Percentiles rank a stretch among this genome's conserved stretches.
These are phyloP conservation scores for Kalaharituber pfeilii DNA, from an alignment of 2,329 filamentous ascomycete species.

Conservation along the genomic window DNA sequence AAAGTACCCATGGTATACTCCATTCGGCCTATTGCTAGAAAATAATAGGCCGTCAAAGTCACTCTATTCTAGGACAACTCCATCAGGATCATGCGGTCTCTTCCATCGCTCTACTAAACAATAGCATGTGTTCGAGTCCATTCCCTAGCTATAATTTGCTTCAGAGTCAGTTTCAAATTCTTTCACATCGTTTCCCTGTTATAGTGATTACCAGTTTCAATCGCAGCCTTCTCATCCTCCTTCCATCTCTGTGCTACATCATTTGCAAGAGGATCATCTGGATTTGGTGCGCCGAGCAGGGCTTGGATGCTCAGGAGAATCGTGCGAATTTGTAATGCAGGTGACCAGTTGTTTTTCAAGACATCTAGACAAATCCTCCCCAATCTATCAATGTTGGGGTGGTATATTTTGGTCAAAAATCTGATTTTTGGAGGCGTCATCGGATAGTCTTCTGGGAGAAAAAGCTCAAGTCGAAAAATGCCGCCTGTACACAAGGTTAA, in stretches of 20 bases:
- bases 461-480: conserved; percentile 91
- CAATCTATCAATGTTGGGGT: conserved; percentile 95
- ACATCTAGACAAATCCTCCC: conserved; percentile 95
- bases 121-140: neutral
- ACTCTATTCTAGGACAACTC: neutral
- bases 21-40: neutral
- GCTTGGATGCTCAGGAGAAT: conserved; percentile 98
- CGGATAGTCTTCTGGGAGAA: conserved; percentile 94
- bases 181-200: too few species aligned
- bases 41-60: neutral
- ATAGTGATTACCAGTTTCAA: conserved; percentile 52
- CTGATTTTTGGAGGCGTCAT: conserved; percentile 98
- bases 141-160: conserved; percentile 23
- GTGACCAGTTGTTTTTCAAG: conserved; percentile 98
- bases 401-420: conserved; percentile 97
- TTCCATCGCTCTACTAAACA: too few species aligned
- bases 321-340: conserved; percentile 89
- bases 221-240: conserved; percentile 81
- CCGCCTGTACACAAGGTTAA: conserved; percentile 38
- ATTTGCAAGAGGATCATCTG: conserved; percentile 93
- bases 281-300: conserved; percentile 85
- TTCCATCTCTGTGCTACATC: conserved; percentile 98
- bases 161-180: neutral
- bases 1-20: neutral
- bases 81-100: neutral